Evolutionary conservation across 2,329 filamentous ascomycete genomes (phyloP).

Genomic region (Aspergillaceae sp.): DNA sequence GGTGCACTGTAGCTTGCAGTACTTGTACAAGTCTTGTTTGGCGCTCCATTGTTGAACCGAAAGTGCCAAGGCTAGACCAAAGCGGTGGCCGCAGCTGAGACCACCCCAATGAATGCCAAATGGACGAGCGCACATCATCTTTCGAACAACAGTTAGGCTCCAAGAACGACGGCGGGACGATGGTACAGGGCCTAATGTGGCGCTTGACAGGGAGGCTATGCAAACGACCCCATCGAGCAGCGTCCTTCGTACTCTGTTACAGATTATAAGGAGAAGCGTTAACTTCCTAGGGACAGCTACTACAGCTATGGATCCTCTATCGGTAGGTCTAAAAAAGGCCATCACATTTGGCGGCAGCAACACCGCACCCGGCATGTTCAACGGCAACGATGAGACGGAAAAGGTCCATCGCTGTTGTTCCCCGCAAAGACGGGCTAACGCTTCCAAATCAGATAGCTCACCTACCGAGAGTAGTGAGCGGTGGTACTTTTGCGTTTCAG

Average conservation of each 20-base stretch:
- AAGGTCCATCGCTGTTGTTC: slow-evolving; percentile 39
- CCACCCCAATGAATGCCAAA: neutral
- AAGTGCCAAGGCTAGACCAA: neutral
- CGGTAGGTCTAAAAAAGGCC: slow-evolving; percentile 30
- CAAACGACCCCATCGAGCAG: neutral
- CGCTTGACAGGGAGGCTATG: neutral
- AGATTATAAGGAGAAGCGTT: too few species aligned
- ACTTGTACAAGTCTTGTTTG: neutral
- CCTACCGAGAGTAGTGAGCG: slow-evolving; percentile 15
- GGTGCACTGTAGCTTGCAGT: neutral
- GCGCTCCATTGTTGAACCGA: neutral
- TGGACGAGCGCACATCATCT: neutral
- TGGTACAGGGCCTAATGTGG: neutral
- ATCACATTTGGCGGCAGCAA: slow-evolving; percentile 39
- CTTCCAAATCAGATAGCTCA: slow-evolving; percentile 41
- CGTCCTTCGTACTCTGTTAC: neutral
- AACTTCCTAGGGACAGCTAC: neutral
- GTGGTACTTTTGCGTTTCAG: neutral
- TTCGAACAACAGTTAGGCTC: neutral
- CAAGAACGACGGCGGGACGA: neutral
- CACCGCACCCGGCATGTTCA: slow-evolving; percentile 43
- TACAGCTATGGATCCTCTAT: neutral
- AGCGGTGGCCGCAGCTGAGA: neutral
- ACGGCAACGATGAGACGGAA: slow-evolving; percentile 42
- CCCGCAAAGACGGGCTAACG: slow-evolving; percentile 28